Conservation (phyloP, 257 asterid genomes). For the Solanum clarkiae region DNA sequence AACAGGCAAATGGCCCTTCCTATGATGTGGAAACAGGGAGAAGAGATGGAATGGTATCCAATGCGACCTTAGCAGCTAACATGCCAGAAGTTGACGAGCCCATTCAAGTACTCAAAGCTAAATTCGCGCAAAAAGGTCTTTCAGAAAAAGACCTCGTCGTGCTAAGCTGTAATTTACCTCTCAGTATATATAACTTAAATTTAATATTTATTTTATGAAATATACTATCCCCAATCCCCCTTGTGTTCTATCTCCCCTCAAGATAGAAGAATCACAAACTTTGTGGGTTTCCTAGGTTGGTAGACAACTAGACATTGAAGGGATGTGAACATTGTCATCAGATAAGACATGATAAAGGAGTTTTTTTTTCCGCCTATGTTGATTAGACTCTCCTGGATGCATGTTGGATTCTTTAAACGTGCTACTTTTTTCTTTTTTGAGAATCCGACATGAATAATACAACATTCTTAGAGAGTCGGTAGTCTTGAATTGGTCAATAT, state of each 20-base stretch:
- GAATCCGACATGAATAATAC: background rate
- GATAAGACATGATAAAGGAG: background rate
- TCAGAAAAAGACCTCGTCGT: constrained; percentile 50
- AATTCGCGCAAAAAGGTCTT: constrained; percentile 52
- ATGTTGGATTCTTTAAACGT: no score
- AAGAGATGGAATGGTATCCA: constrained; percentile 57
- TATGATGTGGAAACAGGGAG: constrained; percentile 68
- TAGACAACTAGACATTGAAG: constrained; percentile 19
- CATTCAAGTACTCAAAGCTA: constrained; percentile 33
- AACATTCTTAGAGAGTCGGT: background rate
- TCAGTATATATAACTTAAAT: background rate
- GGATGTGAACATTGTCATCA: constrained; percentile 1
- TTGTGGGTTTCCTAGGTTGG: constrained; percentile 19
- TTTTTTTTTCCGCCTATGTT: background rate
- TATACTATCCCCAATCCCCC: background rate
- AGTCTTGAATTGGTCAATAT: background rate
- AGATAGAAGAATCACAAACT: background rate
- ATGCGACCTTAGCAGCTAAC: constrained; percentile 22
- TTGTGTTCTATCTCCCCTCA: background rate
- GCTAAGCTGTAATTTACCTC: constrained; percentile 35
- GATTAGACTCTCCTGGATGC: background rate
- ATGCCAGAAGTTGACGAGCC: constrained; percentile 72
- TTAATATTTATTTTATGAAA: background rate
- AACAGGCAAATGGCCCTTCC: constrained; percentile 50
- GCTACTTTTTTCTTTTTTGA: background rate